A percentile compares a stretch with the other conserved stretches of the same genome.
phyloP scores from a whole-genome alignment of 164 flowering plant species.

The Vitis vinifera region DNA sequence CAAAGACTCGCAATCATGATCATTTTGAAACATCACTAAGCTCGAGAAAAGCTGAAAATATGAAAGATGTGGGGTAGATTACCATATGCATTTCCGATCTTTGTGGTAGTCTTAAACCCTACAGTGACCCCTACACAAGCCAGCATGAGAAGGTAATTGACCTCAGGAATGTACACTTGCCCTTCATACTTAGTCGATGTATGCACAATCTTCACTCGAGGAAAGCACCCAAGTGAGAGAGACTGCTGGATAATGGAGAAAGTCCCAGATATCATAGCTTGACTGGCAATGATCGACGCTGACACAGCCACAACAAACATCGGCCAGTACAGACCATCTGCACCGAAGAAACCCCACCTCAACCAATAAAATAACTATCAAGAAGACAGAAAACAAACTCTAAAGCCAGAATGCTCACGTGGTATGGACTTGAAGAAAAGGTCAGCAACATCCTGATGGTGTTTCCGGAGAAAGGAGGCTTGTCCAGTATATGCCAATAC shows the following conservation, averaged over 20 bases:
- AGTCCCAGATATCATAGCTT: constrained; percentile 27
- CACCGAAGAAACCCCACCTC: not conserved
- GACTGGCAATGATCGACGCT: constrained; percentile 32
- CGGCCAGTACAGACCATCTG: constrained; percentile 25
- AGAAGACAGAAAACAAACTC: not conserved
- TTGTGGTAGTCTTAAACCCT: constrained; percentile 20
- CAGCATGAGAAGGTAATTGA: constrained; percentile 33
- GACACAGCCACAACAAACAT: constrained; percentile 28
- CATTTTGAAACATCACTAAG: not conserved
- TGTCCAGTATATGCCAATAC: constrained; percentile 23
- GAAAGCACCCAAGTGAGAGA: constrained; percentile 27
- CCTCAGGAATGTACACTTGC: constrained; percentile 34
- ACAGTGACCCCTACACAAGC: constrained; percentile 30
- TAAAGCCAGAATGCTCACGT: not conserved
- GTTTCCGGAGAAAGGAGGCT: constrained; percentile 43
- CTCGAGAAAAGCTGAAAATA: too few species aligned
- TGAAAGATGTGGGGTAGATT: not conserved
- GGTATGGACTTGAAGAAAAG: constrained; percentile 49
- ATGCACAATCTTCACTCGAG: constrained; percentile 30
- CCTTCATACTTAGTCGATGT: constrained; percentile 28
- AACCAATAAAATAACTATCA: not conserved
- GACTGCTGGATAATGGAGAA: constrained; percentile 35
- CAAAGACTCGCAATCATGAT: not conserved
- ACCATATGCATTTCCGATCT: constrained; percentile 41
- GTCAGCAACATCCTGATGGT: constrained; percentile 25